These are phyloP conservation scores for Neonectria hederae DNA, from an alignment of 2,329 filamentous ascomycete genomes.

Conservation along the genomic window DNA sequence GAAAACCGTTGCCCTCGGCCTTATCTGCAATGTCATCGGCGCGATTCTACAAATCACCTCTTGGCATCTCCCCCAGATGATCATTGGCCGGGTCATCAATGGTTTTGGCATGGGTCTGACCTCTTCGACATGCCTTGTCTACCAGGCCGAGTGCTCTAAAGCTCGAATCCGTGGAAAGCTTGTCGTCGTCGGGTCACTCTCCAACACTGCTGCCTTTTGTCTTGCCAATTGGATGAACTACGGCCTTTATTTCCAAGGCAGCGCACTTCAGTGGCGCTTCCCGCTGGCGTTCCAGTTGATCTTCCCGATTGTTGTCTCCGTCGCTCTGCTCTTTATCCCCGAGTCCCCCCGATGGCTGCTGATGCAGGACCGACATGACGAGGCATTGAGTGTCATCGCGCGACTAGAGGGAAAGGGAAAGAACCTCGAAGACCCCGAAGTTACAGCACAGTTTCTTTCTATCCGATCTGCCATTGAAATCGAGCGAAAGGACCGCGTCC, in stretches of 20 bases:
- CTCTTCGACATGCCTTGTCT: constrained; percentile 49
- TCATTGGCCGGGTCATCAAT: constrained; percentile 53
- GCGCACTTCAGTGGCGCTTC: constrained; percentile 43
- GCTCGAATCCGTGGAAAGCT: constrained; percentile 53
- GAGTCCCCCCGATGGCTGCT: constrained; percentile 65
- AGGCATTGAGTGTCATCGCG: constrained; percentile 65
- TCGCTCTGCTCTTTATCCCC: constrained; percentile 37
- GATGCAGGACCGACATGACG: constrained; percentile 62
- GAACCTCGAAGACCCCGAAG: constrained; percentile 40
- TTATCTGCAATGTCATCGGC: constrained; percentile 46
- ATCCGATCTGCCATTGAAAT: constrained; percentile 49
- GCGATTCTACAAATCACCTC: constrained; percentile 48
- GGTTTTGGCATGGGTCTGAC: constrained; percentile 51
- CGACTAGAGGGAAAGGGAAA: constrained; percentile 66
- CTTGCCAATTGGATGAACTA: constrained; percentile 61
- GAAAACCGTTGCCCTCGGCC: constrained; percentile 45
- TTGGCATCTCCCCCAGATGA: constrained; percentile 52
- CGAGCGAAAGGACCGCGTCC: constrained; percentile 47
- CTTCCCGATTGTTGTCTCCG: constrained; percentile 46
- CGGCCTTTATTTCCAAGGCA: constrained; percentile 48
- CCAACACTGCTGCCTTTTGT: constrained; percentile 54
- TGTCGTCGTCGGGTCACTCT: constrained; percentile 54
- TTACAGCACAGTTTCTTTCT: constrained; percentile 48
- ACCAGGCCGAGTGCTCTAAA: constrained; percentile 45
- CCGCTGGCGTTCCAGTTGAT: constrained; percentile 47